A percentile compares a stretch with the other conserved stretches of the same genome.
phyloP scores from a whole-genome alignment of 371 early-diverging fungal genomes.

The Saksenaea vasiformis region DNA sequence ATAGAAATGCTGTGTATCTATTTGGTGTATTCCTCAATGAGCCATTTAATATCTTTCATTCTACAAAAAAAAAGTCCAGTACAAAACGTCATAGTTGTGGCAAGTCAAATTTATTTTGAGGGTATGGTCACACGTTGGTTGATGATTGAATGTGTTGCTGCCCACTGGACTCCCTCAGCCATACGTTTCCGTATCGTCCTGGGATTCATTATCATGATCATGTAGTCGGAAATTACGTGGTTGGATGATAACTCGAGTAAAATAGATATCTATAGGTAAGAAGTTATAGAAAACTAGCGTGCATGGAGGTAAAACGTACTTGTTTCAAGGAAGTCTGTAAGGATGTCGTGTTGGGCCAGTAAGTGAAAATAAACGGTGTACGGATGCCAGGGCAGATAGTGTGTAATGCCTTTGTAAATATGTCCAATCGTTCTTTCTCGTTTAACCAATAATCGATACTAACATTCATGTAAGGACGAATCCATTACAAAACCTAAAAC shows the following conservation, averaged over 20 bases:
- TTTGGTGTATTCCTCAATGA: no score
- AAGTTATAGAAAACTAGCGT: neutral
- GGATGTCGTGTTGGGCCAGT: constrained; percentile 25
- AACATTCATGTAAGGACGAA: neutral
- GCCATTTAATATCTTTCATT: no score
- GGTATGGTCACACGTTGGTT: constrained; percentile 3
- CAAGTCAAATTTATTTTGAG: neutral
- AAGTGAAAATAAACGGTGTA: constrained; percentile 33
- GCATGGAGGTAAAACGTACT: constrained; percentile 14
- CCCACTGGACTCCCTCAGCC: constrained; percentile 34
- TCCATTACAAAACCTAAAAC: neutral
- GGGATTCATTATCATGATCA: constrained; percentile 40
- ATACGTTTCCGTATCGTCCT: constrained; percentile 24
- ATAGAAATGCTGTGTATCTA: neutral
- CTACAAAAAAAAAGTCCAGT: no score
- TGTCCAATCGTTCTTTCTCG: constrained; percentile 21
- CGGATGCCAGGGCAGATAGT: constrained; percentile 21
- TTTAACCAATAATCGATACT: constrained; percentile 29
- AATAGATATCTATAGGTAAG: constrained; percentile 27
- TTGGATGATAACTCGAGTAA: constrained; percentile 17
- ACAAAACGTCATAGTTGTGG: no score
- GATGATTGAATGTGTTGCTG: constrained; percentile 15
- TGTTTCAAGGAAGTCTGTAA: constrained; percentile 14
- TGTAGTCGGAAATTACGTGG: constrained; percentile 20
- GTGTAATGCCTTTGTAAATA: constrained; percentile 13